Conservation (phyloP, 352 stramenopile species). For the Globisporangium takayamanum region DNA sequence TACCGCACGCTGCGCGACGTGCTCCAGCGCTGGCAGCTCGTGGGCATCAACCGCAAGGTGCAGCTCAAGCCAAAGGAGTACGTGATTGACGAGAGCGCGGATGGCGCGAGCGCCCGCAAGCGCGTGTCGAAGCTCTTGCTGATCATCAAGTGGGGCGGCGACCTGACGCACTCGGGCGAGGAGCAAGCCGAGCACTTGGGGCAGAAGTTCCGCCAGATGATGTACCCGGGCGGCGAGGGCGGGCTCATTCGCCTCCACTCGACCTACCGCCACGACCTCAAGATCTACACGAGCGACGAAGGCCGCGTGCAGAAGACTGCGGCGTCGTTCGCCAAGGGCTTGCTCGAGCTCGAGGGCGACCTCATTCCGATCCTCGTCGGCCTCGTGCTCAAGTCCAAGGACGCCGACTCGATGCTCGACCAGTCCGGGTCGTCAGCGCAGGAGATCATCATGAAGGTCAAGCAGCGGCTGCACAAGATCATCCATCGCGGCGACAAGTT, state of each 20-base stretch:
- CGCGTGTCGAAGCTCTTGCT: constrained; percentile 90
- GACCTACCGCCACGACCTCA: constrained; percentile 99
- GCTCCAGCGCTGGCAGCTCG: constrained; percentile 94
- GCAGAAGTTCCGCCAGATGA: constrained; percentile 82
- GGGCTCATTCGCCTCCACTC: constrained; percentile 98
- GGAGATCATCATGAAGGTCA: constrained; percentile 87
- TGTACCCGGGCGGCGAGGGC: constrained; percentile 90
- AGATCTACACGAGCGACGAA: constrained; percentile 99
- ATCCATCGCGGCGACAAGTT: constrained; percentile 82
- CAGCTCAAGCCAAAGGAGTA: constrained; percentile 88
- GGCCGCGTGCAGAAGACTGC: constrained; percentile 99
- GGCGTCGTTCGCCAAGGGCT: constrained; percentile 97
- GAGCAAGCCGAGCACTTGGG: constrained; percentile 96
- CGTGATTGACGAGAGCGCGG: constrained; percentile 21
- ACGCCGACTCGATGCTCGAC: constrained; percentile 97
- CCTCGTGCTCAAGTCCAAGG: constrained; percentile 86
- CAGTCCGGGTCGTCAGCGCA: constrained; percentile 94
- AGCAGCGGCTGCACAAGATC: constrained; percentile 83
- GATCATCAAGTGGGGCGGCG: constrained; percentile 99
- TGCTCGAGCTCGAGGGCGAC: constrained; percentile 98
- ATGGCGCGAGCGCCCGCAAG: constrained; percentile 17
- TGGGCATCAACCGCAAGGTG: constrained; percentile 98
- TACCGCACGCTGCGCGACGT: constrained; percentile 91
- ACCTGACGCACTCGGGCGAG: constrained; percentile 95
- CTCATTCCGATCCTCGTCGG: constrained; percentile 99